phyloP scores from a whole-genome alignment of 1,139 yeast genomes.

The Candida neerlandica region DNA sequence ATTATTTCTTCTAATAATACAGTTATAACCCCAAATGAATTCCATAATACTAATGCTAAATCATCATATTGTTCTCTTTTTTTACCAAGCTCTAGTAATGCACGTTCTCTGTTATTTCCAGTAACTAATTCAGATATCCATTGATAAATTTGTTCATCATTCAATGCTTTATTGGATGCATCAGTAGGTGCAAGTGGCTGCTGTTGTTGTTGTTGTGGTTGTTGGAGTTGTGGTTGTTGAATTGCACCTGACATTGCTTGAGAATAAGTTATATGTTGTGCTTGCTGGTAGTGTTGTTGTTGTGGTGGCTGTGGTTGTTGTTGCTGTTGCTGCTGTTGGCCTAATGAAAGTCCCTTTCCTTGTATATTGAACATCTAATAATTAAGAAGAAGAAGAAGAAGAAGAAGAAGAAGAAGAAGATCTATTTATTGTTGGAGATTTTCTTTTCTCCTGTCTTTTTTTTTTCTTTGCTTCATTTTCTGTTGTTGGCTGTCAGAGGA shows the following conservation, averaged over 20 bases:
- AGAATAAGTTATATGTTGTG: background rate
- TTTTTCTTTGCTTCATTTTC: background rate
- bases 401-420: background rate
- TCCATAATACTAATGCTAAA: conserved; percentile 90
- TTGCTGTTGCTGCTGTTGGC: background rate
- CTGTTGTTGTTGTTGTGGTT: background rate
- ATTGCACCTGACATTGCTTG: background rate
- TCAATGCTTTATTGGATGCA: conserved; percentile 53
- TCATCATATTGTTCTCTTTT: conserved; percentile 95
- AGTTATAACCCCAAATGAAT: conserved; percentile 95
- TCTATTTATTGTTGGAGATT: background rate
- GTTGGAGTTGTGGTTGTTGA: conserved; percentile 1
- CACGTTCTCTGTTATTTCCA: conserved; percentile 91
- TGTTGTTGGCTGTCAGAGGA: background rate
- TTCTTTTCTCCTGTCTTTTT: background rate
- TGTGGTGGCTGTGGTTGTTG: background rate
- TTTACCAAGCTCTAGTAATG: conserved; percentile 86
- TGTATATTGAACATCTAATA: background rate
- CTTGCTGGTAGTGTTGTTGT: background rate
- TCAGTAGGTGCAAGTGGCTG: background rate
- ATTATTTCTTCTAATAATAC: conserved; percentile 86
- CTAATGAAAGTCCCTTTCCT: background rate
- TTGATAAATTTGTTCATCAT: conserved; percentile 83
- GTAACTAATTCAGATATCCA: conserved; percentile 90
- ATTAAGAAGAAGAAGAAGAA: background rate